Evolutionary conservation across 306 rosid species (phyloP).

Genomic region (Vicia villosa): DNA sequence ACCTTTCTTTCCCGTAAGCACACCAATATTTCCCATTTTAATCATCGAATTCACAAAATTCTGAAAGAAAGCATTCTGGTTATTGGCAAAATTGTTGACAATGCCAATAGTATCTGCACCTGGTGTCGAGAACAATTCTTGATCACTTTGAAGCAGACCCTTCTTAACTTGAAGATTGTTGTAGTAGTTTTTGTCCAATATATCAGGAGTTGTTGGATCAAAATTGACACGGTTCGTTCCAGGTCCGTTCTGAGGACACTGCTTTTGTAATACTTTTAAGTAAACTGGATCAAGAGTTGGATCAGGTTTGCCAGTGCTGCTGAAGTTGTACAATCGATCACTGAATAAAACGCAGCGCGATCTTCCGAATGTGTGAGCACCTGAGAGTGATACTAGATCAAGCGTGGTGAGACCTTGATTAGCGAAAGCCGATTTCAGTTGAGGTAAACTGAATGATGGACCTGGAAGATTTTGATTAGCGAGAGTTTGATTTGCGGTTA

Average conservation of each 20-base stretch:
- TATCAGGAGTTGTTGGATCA: constrained; percentile 39
- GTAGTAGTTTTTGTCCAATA: constrained; percentile 38
- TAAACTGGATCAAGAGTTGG: constrained; percentile 39
- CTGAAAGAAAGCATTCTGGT: constrained; percentile 33
- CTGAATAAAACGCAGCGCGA: neutral
- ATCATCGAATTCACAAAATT: constrained; percentile 39
- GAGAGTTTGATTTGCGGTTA: constrained; percentile 42
- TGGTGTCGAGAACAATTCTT: constrained; percentile 33
- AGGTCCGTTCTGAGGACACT: constrained; percentile 36
- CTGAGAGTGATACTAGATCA: constrained; percentile 57
- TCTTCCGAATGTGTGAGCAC: constrained; percentile 14
- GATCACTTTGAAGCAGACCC: constrained; percentile 49
- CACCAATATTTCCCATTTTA: constrained; percentile 44
- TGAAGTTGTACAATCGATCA: constrained; percentile 40
- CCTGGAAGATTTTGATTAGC: constrained; percentile 46
- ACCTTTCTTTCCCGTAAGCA: constrained; percentile 17
- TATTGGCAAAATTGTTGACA: constrained; percentile 17
- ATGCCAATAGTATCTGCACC: constrained; percentile 38
- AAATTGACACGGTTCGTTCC: constrained; percentile 25
- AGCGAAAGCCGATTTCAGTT: constrained; percentile 26
- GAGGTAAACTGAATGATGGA: neutral
- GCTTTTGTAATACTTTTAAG: neutral
- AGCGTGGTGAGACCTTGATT: constrained; percentile 38
- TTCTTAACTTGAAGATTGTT: constrained; percentile 29
- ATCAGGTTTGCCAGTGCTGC: constrained; percentile 35